Percentiles rank a stretch among this genome's conserved stretches.
Evolutionary conservation across 306 rosid species (phyloP).

Genomic region (Ormosia semicastrata): DNA sequence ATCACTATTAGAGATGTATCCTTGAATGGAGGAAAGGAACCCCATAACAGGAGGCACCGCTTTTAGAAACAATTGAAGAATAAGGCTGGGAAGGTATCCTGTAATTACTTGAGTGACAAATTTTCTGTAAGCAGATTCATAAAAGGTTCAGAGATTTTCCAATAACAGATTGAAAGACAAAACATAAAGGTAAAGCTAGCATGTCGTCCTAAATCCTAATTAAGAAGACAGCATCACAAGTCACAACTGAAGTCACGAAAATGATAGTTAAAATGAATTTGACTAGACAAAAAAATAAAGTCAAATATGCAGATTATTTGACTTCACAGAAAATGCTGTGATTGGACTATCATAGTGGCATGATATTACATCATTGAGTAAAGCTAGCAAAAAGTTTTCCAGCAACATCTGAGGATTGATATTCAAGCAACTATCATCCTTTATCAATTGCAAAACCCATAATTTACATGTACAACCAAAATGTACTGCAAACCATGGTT

Average conservation of each 20-base stretch:
- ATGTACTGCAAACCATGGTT: too few species aligned
- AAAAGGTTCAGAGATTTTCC: conserved; percentile 21
- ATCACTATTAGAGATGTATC: conserved; percentile 68
- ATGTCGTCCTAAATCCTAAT: conserved; percentile 13
- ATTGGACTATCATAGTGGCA: background rate
- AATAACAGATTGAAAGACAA: background rate
- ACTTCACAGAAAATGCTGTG: background rate
- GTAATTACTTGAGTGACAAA: conserved; percentile 75
- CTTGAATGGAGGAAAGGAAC: conserved; percentile 92
- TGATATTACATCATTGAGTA: conserved; percentile 2
- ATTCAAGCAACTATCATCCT: background rate
- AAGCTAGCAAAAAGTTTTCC: background rate
- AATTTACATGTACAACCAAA: background rate
- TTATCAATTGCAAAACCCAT: conserved; percentile 19
- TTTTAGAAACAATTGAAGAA: conserved; percentile 82
- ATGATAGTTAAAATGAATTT: background rate
- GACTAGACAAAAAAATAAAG: background rate
- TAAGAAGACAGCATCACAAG: conserved; percentile 2
- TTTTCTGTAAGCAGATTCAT: conserved; percentile 57
- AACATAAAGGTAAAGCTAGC: conserved; percentile 1
- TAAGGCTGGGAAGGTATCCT: conserved; percentile 94
- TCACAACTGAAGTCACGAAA: conserved; percentile 7
- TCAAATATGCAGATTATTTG: background rate
- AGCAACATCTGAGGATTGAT: background rate
- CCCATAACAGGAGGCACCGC: conserved; percentile 82